Base-by-base conservation (phyloP, 768 basidiomycete species). In the Lactarius psammicola region DNA sequence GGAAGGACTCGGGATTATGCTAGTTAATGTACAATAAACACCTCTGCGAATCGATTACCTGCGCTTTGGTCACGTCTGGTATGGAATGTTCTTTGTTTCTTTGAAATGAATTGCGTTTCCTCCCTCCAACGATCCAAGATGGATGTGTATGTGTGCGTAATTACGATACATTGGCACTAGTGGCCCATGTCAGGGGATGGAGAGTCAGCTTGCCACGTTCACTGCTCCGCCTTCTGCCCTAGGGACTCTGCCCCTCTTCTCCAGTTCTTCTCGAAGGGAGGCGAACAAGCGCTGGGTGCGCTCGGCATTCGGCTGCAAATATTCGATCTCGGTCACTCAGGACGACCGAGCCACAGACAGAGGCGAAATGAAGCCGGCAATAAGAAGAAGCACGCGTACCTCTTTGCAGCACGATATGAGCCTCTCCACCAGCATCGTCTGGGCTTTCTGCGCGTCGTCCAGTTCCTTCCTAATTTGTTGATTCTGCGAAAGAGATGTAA, bases 381-480 rank as follows among this genome's bases (percentile, higher is more conserved):
- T 13, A 46, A 5, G 4, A n/a, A 46, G 5, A 57, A 59, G 56
- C 17, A 26, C 36, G 66, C 87, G 75, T 71, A 92, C 92, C 85
- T 93, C 92, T 81, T 91, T 90, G 80, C 90, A 94, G 71, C 90
- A 94, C 28, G 87, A 81, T 70, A 92, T 87, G 59, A 94, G 80
- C 71, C 91, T 92, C 77, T 94, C 91, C 66, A 94, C 87, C 65
- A 94, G 81, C 78, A 87, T 82, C 30, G 89, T 84, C 75, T 93
- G 90, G 54, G 86, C 85, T 65, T 85, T 86, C 74, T 90, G 89
- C 26, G 86, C 84, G n/a, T 89, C 87, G 69, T 93, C 90, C 63
- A 94, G 79, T 59, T 92, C 88, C 74, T 88, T 88, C 71, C 84
- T 83, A 66, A 90, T 81, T 71, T 87, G 85, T 67, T 82, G 83